Evolutionary conservation across 176 grass and related monocot genomes (phyloP), one percentile per base, ranked within the genome.

Genomic region (Ensete glaucum): DNA sequence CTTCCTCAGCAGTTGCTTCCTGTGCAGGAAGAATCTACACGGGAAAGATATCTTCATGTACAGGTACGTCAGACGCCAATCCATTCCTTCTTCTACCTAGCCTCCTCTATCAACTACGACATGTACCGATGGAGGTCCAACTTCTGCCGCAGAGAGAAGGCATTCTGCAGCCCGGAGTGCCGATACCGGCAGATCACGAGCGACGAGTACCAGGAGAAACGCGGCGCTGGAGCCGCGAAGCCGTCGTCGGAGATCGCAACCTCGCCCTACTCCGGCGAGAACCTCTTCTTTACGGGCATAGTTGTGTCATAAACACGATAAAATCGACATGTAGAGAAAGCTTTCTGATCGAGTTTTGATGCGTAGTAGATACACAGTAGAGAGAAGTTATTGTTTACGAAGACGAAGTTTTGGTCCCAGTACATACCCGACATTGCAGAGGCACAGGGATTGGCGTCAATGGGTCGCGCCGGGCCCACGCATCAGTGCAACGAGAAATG

Each of bases 1-100:
- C 16, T 76, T 64, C 60, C 75, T 77, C 48, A 65, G n/a, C 20
- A 51, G 19, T 25, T 77, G 75, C 75, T 22, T 25, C 20, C 20
- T 66, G 11, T 77, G 75, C n/a, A 63, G 75, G 60, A 77, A 77
- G 49, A 66, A 60, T 9, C 75, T 77, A 1, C 59, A 65, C 20
- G 60, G 75, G 5, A 77, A 77, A 27, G 75, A 77, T 64, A 77
- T 77, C 58, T 77, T 64, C 34, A 77, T 77, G 75, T 77, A 77
- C 60, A 77, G 75, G 75, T 77, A 77, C 9, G 19, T 8, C 34
- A 43, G 34, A 43, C 8, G 13, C 13, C 29, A 25, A 8, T 26
- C 25, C 43, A 14, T 68, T 22, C 1, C 10, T 16, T 24, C 8
- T 43, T 4, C 34, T 43, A 43, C 14, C 13, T 5, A 19, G n/a